Conservation (phyloP, 208 protist genomes). For the Porcisia hertigi region DNA sequence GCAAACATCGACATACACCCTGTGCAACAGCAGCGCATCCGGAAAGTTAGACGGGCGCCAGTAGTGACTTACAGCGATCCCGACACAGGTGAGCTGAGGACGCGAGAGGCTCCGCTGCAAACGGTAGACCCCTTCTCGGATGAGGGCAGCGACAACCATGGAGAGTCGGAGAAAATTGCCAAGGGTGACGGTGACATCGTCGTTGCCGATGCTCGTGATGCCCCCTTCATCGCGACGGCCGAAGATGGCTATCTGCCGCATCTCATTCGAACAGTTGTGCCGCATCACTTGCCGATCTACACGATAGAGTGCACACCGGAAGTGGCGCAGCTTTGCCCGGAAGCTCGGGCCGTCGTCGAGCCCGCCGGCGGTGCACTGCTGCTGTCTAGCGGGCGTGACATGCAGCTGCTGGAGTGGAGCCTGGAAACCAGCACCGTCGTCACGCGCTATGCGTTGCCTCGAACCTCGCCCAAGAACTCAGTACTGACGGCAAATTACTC, state of each 20-base stretch:
- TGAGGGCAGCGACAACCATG: constrained; percentile 3
- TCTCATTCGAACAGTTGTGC: constrained; percentile 29
- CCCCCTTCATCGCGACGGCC: not conserved
- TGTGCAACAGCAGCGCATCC: constrained; percentile 22
- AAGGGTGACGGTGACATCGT: constrained; percentile 14
- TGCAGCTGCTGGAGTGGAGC: constrained; percentile 38
- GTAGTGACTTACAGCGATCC: constrained; percentile 37
- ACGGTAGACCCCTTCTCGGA: constrained; percentile 52
- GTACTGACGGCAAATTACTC: constrained; percentile 33
- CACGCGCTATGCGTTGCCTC: constrained; percentile 27
- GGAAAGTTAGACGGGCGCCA: constrained; percentile 48
- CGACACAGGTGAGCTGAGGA: constrained; percentile 25
- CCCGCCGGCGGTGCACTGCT: constrained; percentile 18
- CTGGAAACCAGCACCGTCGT: constrained; percentile 16
- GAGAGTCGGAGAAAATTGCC: constrained; percentile 2
- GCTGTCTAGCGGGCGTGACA: constrained; percentile 34
- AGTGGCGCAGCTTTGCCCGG: constrained; percentile 18
- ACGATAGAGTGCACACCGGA: constrained; percentile 36
- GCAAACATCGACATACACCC: not conserved
- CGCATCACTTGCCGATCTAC: constrained; percentile 45
- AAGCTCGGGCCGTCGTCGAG: constrained; percentile 15
- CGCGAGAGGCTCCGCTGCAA: constrained; percentile 20
- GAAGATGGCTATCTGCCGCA: constrained; percentile 19
- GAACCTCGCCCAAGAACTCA: constrained; percentile 18
- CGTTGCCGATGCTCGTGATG: not conserved